These are phyloP conservation scores for Magnolia officinalis DNA, from an alignment of 164 flowering plant genomes.

Conservation along the genomic window DNA sequence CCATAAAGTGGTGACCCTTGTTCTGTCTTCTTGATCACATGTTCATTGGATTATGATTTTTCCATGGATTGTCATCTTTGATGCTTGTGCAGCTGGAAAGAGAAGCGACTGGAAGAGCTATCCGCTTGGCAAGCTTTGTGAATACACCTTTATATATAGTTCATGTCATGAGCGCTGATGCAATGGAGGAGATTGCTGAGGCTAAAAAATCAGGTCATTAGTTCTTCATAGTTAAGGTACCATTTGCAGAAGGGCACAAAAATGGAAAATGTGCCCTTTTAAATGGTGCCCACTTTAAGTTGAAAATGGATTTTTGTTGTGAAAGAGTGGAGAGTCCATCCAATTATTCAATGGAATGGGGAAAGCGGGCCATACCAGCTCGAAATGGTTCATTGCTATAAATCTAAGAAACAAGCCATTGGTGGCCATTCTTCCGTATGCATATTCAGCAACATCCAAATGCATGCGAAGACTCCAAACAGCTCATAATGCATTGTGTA, in stretches of 20 bases:
- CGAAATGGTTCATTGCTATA: neutral
- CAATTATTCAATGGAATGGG: neutral
- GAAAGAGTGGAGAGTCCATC: neutral
- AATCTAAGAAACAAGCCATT: neutral
- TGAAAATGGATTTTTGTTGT: neutral
- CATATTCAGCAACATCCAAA: neutral
- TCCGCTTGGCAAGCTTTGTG: conserved; percentile 85
- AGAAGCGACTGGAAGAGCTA: conserved; percentile 95
- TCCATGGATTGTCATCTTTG: neutral
- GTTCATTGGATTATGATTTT: neutral
- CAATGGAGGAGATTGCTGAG: conserved; percentile 93
- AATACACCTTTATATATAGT: conserved; percentile 92
- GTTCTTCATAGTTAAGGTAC: neutral
- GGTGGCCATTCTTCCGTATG: neutral
- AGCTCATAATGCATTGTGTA: neutral
- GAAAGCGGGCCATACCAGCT: neutral
- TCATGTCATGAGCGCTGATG: conserved; percentile 99
- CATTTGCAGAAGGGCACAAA: neutral
- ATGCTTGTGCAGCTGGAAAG: conserved; percentile 71
- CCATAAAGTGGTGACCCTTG: no score
- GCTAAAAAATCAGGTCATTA: conserved; percentile 80
- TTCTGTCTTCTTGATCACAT: neutral
- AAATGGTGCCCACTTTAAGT: neutral
- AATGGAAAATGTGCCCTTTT: neutral
- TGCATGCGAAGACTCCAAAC: neutral